These are phyloP conservation scores for Acanthamoeba healyi DNA, from an alignment of 208 protist species.

Conservation along the genomic window DNA sequence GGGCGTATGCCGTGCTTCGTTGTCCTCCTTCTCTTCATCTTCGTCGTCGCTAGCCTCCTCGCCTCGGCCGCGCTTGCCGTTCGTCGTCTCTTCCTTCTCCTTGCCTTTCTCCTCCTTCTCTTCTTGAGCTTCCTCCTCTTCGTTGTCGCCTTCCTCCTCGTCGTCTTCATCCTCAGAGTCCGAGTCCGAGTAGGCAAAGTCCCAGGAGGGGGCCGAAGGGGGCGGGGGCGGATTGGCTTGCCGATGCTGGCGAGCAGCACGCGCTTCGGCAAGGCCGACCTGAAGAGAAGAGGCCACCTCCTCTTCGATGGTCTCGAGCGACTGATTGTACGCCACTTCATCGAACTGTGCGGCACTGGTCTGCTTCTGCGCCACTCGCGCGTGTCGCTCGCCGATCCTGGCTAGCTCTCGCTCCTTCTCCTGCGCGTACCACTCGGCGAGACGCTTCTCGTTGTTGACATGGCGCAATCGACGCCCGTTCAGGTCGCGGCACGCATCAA, in stretches of 20 bases:
- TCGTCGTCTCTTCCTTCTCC: not conserved
- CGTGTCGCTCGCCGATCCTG: constrained; percentile 5
- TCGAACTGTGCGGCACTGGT: not conserved
- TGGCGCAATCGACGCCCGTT: constrained; percentile 42
- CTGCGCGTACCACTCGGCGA: constrained; percentile 41
- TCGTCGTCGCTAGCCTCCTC: constrained; percentile 21
- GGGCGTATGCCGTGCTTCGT: not conserved
- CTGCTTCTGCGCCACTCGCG: constrained; percentile 2
- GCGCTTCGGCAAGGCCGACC: constrained; percentile 11
- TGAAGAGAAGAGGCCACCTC: constrained; percentile 42
- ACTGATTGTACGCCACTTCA: constrained; percentile 13
- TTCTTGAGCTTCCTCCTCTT: constrained; percentile 5
- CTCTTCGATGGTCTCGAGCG: constrained; percentile 31
- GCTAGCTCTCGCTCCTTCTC: constrained; percentile 12
- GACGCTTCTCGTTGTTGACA: constrained; percentile 17
- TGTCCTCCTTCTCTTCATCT: not conserved
- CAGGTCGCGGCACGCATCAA: constrained; percentile 62
- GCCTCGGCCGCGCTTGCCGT: not conserved
- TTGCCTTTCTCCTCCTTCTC: constrained; percentile 24
- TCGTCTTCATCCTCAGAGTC: not conserved
- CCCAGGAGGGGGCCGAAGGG: not conserved
- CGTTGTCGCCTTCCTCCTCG: not conserved
- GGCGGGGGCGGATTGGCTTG: not conserved
- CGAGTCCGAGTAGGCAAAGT: not conserved
- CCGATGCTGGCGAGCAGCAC: not conserved